Evolutionary conservation across 108 stramenopile species (phyloP).

Genomic region (Cyclotella baltica): DNA sequence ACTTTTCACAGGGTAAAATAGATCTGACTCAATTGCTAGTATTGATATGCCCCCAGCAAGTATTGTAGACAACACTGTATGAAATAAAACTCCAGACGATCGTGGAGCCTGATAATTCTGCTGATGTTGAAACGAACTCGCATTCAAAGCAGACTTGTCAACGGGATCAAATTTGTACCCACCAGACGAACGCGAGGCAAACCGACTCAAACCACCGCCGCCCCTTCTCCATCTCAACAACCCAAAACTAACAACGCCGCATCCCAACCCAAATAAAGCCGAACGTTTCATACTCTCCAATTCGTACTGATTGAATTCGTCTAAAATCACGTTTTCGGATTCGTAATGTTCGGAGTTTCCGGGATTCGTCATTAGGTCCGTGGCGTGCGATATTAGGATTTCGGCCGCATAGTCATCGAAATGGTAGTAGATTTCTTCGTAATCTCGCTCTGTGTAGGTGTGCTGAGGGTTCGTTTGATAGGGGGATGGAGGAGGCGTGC

Average conservation of each 20-base stretch:
- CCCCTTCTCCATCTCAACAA: slow-evolving; percentile 26
- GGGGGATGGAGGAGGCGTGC: slow-evolving; percentile 12
- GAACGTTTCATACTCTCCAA: slow-evolving; percentile 19
- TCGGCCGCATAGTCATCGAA: slow-evolving; percentile 43
- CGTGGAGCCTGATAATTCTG: neutral
- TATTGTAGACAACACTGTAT: slow-evolving; percentile 23
- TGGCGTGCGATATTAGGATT: slow-evolving; percentile 26
- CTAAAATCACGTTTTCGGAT: slow-evolving; percentile 34
- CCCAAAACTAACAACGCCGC: slow-evolving; percentile 5
- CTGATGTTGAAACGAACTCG: neutral
- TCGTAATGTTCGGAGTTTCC: slow-evolving; percentile 22
- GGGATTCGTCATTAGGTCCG: slow-evolving; percentile 2
- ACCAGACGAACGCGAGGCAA: slow-evolving; percentile 17
- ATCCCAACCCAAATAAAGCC: slow-evolving; percentile 31
- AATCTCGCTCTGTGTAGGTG: slow-evolving; percentile 41
- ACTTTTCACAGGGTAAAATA: slow-evolving; percentile 21
- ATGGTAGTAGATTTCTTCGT: slow-evolving; percentile 45
- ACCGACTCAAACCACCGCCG: neutral
- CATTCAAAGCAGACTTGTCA: neutral
- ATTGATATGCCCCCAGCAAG: slow-evolving; percentile 27
- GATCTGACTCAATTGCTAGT: slow-evolving; percentile 28
- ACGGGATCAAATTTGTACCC: slow-evolving; percentile 44
- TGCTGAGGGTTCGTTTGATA: neutral
- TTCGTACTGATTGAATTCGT: slow-evolving; percentile 23
- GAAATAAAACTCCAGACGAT: slow-evolving; percentile 17